Base-by-base conservation (phyloP, 2,329 filamentous ascomycete species). In the Akanthomyces lecanii region DNA sequence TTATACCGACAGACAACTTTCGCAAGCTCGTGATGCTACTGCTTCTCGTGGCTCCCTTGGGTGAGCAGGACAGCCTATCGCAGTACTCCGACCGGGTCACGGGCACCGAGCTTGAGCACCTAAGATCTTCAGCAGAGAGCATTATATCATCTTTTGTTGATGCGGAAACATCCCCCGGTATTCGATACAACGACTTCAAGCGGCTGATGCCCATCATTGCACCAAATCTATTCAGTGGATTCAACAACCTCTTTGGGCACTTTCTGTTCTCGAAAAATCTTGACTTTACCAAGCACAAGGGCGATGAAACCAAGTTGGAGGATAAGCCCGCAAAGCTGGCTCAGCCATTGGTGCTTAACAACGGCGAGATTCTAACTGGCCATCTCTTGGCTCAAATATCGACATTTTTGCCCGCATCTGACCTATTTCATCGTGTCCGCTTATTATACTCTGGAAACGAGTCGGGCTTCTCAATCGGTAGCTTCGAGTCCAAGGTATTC, bases 381-480 rank as follows among this genome's bases (percentile, higher is more conserved):
- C 85, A 85, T 65, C 73, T 84, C 0, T 73, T 92, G 1, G 88
- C 84, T 2, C 89, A 92, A 69, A 76, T 92, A 4, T 91, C 89
- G 0, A 88, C 91, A 69, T 91, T 92, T 70, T 79, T 92, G 33
- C 84, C 85, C 1, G 85, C 86, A 7, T 78, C 79, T 5, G 81
- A 82, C 2, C 79, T 92, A 5, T 92, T 91, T 71, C 79, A 85
- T 12, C 80, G 85, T 3, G 77, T 92, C 2, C 83, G 88, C 1
- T 80, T 86, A 2, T 78, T 92, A 0, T 92, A 92, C 71, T 88
- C 86, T 1, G 89, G 89, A 5, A 86, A 83, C 53, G 83, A 85
- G 30, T 85, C 88, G 14, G 89, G 89, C 5, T 92, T 91, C 74
- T 90, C 88, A 23, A 89, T 92, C 85, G 88, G 89, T 25, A 88